phyloP scores from a whole-genome alignment of 192 early-diverging fungal genomes.

The Helicostylum pulchrum region DNA sequence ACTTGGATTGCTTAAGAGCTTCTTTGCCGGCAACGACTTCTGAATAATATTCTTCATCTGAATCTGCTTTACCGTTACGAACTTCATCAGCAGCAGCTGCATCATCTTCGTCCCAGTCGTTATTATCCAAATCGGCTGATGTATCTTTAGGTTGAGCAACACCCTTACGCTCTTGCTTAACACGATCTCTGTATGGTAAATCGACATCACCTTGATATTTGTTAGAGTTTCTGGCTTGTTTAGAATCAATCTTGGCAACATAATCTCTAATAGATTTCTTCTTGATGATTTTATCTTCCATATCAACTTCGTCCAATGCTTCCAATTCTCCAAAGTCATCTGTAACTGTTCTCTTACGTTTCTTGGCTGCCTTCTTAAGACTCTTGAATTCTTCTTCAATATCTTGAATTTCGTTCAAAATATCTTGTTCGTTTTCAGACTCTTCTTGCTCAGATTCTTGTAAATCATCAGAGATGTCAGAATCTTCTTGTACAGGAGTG shows the following conservation, averaged over 20 bases:
- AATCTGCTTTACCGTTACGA: slow-evolving; percentile 43
- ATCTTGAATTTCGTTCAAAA: slow-evolving; percentile 12
- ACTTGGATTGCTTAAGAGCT: slow-evolving; percentile 50
- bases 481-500: not conserved
- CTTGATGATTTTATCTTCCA: slow-evolving; percentile 75
- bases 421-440: slow-evolving; percentile 24
- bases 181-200: slow-evolving; percentile 72
- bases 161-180: slow-evolving; percentile 41
- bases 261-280: slow-evolving; percentile 59
- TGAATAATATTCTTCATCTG: slow-evolving; percentile 55
- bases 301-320: slow-evolving; percentile 69
- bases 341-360: slow-evolving; percentile 33
- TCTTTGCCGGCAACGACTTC: slow-evolving; percentile 42
- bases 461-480: slow-evolving; percentile 7
- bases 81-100: slow-evolving; percentile 44
- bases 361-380: slow-evolving; percentile 37
- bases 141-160: slow-evolving; percentile 44
- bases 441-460: slow-evolving; percentile 15
- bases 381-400: slow-evolving; percentile 48
- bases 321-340: slow-evolving; percentile 79
- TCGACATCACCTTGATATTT: slow-evolving; percentile 74
- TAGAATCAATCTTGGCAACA: slow-evolving; percentile 63
- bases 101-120: slow-evolving; percentile 59
- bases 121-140: slow-evolving; percentile 52
- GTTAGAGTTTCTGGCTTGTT: slow-evolving; percentile 32